Percentiles rank a stretch among this genome's conserved stretches.
These are phyloP conservation scores for Fonsecaea nubica DNA, from an alignment of 2,329 filamentous ascomycete genomes.

Conservation along the genomic window DNA sequence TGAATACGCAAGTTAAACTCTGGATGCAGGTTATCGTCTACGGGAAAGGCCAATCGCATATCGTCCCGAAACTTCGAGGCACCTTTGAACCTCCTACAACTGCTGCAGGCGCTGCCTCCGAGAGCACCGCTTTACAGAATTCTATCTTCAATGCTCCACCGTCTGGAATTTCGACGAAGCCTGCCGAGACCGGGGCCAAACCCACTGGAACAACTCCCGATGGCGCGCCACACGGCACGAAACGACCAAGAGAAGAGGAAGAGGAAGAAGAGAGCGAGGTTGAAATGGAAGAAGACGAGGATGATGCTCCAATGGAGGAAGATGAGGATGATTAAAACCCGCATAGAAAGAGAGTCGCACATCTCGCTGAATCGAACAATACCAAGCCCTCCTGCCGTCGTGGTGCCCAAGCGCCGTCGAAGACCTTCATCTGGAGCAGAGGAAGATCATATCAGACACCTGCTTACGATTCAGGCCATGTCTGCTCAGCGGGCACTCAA, in stretches of 20 bases:
- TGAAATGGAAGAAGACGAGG: slow-evolving; percentile 72
- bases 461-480: background rate
- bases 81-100: slow-evolving; percentile 75
- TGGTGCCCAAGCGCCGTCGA: background rate
- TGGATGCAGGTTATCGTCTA: slow-evolving; percentile 81
- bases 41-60: slow-evolving; percentile 85
- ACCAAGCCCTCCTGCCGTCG: background rate
- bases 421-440: background rate
- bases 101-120: slow-evolving; percentile 60
- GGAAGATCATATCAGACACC: background rate
- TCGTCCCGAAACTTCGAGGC: slow-evolving; percentile 88
- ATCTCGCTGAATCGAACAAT: background rate
- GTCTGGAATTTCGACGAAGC: slow-evolving; percentile 57
- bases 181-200: slow-evolving; percentile 49
- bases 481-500: background rate
- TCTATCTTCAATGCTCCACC: slow-evolving; percentile 75
- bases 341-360: background rate
- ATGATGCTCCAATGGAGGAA: slow-evolving; percentile 73
- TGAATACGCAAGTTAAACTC: slow-evolving; percentile 15
- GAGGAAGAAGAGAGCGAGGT: slow-evolving; percentile 61
- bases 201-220: slow-evolving; percentile 62
- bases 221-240: slow-evolving; percentile 64
- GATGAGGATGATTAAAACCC: slow-evolving; percentile 70
- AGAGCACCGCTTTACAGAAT: slow-evolving; percentile 77
- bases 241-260: slow-evolving; percentile 74